Evolutionary conservation across 2,329 filamentous ascomycete species (phyloP), one percentile per base, ranked within the genome.

Genomic region (Claviceps sp.): DNA sequence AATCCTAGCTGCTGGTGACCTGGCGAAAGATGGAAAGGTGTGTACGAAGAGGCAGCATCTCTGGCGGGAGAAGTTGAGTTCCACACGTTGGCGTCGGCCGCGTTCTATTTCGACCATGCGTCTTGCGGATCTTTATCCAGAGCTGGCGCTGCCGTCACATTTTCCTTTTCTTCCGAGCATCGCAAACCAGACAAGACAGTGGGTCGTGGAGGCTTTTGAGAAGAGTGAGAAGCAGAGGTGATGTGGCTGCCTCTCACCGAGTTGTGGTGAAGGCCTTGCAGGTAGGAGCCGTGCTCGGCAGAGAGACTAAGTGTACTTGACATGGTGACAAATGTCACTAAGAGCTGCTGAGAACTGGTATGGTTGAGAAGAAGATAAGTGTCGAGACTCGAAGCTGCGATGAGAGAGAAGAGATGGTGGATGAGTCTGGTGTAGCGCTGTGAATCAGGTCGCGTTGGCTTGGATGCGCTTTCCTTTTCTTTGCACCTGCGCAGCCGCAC

Each of bases 91-190:
- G 40, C 46, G 42, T 38, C 16, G 50, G 44, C 20, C 47, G 50
- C 44, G 16, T 52, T 44, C 53, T 54, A 54, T 41, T 37, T 48
- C 37, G 50, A 38, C 53, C 47, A 52, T 30, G 47, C 43, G 43
- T 42, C 43, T 22, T 47, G 18, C 18, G 18, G 13, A 34, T 50
- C 6, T 47, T 26, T 14, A 37, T 44, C 46, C 24, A 30, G 24
- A 50, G 16, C 18, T n/a, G 43, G 37, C 37, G 20, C 44, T 3
- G 18, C 18, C 37, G 37, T 14, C 14, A 13, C 7, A 26, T 52
- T 54, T 16, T 54, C 50, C 26, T 54, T 52, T 43, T 50, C 52
- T 42, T 51, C 52, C 1, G 41, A 48, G 37, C 24, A 16, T 4
- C 22, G 22, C 4, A 22, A 9, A 13, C 22, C 3, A 3, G 38